These are phyloP conservation scores for Cubamyces lactineus DNA, from an alignment of 768 basidiomycete species.

Conservation along the genomic window DNA sequence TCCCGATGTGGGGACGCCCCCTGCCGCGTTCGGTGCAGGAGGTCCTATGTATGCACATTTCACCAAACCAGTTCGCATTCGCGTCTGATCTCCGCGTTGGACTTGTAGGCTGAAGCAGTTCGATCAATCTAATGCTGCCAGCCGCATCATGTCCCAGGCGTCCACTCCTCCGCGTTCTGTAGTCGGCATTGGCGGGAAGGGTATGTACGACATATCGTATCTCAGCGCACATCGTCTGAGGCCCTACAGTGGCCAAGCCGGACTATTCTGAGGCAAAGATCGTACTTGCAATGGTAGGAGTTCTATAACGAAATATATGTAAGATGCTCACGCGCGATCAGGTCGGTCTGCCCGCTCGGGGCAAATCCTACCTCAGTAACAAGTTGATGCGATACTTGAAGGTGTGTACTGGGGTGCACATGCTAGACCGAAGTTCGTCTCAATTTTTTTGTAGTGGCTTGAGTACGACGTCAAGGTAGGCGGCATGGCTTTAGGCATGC, in stretches of 20 bases:
- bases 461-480: conserved; percentile 95
- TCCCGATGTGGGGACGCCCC: conserved; percentile 37
- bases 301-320: background rate
- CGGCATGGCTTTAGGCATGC: background rate
- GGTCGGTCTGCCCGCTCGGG: conserved; percentile 97
- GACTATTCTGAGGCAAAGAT: conserved; percentile 99
- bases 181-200: conserved; percentile 88
- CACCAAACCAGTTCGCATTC: background rate
- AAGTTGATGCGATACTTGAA: conserved; percentile 96
- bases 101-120: conserved; percentile 71
- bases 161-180: conserved; percentile 82
- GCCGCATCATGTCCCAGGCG: conserved; percentile 70
- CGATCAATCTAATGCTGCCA: conserved; percentile 72
- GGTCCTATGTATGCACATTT: conserved; percentile 60
- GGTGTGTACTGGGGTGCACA: conserved; percentile 43
- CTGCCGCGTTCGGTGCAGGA: conserved; percentile 70
- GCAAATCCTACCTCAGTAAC: conserved; percentile 98
- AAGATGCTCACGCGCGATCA: conserved; percentile 34
- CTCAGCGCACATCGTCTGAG: background rate
- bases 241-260: conserved; percentile 79
- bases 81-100: background rate
- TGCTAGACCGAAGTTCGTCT: background rate
- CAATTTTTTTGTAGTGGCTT: conserved; percentile 71
- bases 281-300: conserved; percentile 89
- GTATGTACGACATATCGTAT: conserved; percentile 41